Conservation (phyloP, 257 asterid genomes). For the Leptodermis oblonga region DNA sequence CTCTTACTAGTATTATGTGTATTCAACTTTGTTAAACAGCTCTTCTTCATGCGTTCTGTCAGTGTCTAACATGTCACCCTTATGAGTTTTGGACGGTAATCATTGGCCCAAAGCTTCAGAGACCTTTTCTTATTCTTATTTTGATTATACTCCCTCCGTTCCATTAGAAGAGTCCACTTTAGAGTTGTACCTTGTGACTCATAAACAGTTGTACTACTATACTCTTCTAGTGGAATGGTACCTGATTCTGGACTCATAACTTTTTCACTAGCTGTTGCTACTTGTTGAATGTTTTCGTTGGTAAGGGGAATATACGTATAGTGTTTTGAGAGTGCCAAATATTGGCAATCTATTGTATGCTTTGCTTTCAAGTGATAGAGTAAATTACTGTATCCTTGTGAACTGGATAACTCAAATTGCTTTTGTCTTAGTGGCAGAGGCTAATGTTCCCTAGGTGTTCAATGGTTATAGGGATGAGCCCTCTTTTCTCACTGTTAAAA, state of each 20-base stretch:
- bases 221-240: too few relatives aligned
- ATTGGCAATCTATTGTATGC: background rate
- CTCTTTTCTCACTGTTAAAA: background rate
- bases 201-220: too few relatives aligned
- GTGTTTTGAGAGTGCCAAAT: background rate
- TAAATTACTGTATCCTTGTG: background rate
- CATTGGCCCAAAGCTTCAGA: background rate
- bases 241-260: background rate
- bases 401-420: background rate
- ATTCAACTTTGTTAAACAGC: background rate
- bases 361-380: background rate
- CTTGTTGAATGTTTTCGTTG: background rate
- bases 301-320: background rate
- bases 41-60: background rate
- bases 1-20: background rate
- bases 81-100: background rate
- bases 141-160: too few relatives aligned
- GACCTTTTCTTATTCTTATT: too few relatives aligned
- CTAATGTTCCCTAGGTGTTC: background rate
- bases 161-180: too few relatives aligned
- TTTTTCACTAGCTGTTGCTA: background rate
- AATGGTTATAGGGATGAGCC: background rate
- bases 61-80: background rate
- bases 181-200: too few relatives aligned
- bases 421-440: background rate